Evolutionary conservation across 169 alveolate species (phyloP), one percentile per base, ranked within the genome.

Genomic region (Cryptosporidium viatorum): DNA sequence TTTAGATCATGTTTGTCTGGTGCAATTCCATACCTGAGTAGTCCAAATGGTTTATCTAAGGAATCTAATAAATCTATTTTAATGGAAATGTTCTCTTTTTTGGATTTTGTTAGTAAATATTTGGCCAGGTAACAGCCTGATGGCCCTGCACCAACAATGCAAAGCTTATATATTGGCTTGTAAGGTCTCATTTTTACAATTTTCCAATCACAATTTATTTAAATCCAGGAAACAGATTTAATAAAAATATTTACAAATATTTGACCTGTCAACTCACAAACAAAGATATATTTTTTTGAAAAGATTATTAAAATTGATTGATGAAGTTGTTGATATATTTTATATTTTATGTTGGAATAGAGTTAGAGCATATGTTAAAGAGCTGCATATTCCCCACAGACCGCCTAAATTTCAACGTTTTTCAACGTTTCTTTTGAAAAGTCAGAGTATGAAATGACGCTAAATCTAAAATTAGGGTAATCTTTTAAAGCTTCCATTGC

Each of bases 71-170:
- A 59, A 62, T 80, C 80, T 18, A 80, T 80, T 60, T 65, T 80
- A 37, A 80, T 39, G 14, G 37, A 10, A 60, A 80, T 37, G 7
- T 48, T 67, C n/a, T 80, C 62, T 3, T 59, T 80, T 37, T 23
- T 37, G 0, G 89, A 80, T 45, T 48, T 18, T 14, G 14, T 65
- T 5, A 80, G 18, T 3, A 80, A n/a, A 12, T 68, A 59, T 37
- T 65, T 80, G 29, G 89, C 89, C 21, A 80, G 12, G 43, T 80
- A 80, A 62, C 89, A 80, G 6, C 89, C 89, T 29, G 89, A 80
- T 26, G 89, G 89, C 9, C 89, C 89, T 58, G 89, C 69, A 23
- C 89, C 89, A 12, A 80, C 75, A 48, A 80, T 80, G 26, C 89
- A 80, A 6, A 80, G 14, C 12, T 45, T 37, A 62, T 62, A 62